Conservation (phyloP, 2,329 filamentous ascomycete species). For the Cladophialophora exuberans region DNA sequence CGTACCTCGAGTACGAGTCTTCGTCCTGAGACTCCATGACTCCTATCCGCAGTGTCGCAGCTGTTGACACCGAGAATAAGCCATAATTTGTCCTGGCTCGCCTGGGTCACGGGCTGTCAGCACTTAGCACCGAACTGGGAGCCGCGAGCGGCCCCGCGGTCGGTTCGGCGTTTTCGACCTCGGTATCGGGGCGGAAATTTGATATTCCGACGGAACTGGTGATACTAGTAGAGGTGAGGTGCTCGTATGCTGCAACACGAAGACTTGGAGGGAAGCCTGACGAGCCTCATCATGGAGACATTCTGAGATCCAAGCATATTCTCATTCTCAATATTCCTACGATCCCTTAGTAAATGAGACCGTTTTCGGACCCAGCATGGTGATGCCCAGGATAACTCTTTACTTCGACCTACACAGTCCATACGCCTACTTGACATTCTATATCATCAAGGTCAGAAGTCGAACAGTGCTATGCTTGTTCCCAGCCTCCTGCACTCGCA, state of each 20-base stretch:
- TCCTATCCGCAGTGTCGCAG: not conserved
- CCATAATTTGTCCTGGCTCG: not conserved
- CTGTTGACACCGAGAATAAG: not conserved
- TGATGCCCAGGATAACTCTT: constrained; percentile 55
- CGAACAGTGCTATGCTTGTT: too few species aligned
- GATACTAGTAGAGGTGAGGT: too few species aligned
- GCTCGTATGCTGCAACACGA: too few species aligned
- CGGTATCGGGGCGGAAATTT: not conserved
- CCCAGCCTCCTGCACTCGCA: too few species aligned
- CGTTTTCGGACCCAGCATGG: constrained; percentile 41
- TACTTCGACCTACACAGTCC: constrained; percentile 64
- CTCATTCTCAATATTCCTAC: too few species aligned
- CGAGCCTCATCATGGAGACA: not conserved
- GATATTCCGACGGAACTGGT: not conserved
- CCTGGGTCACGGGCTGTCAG: constrained; percentile 1
- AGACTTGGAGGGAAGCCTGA: not conserved
- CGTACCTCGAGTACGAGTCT: constrained; percentile 8
- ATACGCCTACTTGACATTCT: constrained; percentile 63
- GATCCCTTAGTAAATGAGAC: too few species aligned
- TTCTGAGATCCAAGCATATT: too few species aligned
- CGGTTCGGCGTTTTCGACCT: not conserved
- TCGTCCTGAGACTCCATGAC: constrained; percentile 2
- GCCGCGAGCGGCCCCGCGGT: not conserved
- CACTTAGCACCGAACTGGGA: not conserved
- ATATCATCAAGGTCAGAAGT: constrained; percentile 54